These are phyloP conservation scores for Tricholoma flavovirens DNA, from an alignment of 768 basidiomycete genomes.

Conservation along the genomic window DNA sequence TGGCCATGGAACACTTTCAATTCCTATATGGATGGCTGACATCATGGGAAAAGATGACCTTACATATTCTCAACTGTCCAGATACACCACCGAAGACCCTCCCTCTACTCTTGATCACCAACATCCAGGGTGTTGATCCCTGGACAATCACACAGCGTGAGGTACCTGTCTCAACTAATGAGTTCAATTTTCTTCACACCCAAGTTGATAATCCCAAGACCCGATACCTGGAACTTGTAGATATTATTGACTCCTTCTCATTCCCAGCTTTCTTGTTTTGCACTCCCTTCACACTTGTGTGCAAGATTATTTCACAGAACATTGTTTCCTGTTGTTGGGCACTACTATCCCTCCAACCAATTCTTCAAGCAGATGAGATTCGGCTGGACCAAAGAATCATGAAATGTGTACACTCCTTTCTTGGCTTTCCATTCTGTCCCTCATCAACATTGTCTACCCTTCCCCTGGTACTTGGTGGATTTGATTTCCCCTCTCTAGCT, in stretches of 20 bases:
- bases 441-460: slow-evolving; percentile 4
- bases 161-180: slow-evolving; percentile 6
- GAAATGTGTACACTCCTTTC: slow-evolving; percentile 14
- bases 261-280: slow-evolving; percentile 7
- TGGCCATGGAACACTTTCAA: slow-evolving; percentile 15
- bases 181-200: slow-evolving; percentile 15
- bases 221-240: too few species aligned
- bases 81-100: neutral
- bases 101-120: slow-evolving; percentile 3
- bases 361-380: slow-evolving; percentile 10
- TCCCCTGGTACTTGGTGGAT: slow-evolving; percentile 12
- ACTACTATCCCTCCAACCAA: slow-evolving; percentile 1
- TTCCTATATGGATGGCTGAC: slow-evolving; percentile 14
- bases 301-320: neutral
- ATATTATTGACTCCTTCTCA: slow-evolving; percentile 7
- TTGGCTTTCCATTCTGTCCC: slow-evolving; percentile 20
- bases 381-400: slow-evolving; percentile 13
- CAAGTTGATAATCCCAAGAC: neutral
- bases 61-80: slow-evolving; percentile 10
- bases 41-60: slow-evolving; percentile 13
- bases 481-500: slow-evolving; percentile 19
- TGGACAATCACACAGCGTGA: slow-evolving; percentile 4
- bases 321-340: neutral
- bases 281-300: neutral
- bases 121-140: slow-evolving; percentile 3